A percentile compares a stretch with the other conserved stretches of the same genome.
phyloP scores from a whole-genome alignment of 768 basidiomycete species.

The Cystobasidium tubakii region DNA sequence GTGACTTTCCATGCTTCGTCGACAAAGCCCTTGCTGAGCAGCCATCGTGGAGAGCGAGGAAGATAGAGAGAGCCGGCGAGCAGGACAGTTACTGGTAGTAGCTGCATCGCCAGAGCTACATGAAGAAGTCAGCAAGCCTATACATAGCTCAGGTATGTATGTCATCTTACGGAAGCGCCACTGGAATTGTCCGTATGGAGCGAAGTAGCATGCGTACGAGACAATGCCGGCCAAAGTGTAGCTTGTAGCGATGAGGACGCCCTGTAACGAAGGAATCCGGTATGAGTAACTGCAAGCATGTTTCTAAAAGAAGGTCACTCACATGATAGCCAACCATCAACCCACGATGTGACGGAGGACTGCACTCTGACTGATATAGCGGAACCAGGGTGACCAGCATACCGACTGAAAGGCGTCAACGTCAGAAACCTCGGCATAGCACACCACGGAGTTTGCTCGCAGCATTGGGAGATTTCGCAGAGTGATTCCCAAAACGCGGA shows the following conservation, averaged over 20 bases:
- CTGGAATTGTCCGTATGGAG: slow-evolving; percentile 6
- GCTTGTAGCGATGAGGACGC: not conserved
- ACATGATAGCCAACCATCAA: slow-evolving; percentile 9
- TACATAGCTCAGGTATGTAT: too few relatives aligned
- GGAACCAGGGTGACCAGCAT: slow-evolving; percentile 4
- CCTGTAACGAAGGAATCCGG: too few relatives aligned
- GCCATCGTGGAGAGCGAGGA: slow-evolving; percentile 3
- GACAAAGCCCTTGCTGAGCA: slow-evolving; percentile 6
- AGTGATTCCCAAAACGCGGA: too few relatives aligned
- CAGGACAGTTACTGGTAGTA: not conserved
- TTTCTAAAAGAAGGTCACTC: too few relatives aligned
- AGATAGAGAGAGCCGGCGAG: slow-evolving; percentile 5
- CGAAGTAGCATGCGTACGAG: slow-evolving; percentile 3
- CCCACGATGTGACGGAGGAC: not conserved
- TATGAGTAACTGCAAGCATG: too few relatives aligned
- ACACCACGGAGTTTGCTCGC: too few relatives aligned
- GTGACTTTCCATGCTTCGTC: slow-evolving; percentile 7
- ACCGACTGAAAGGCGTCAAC: not conserved
- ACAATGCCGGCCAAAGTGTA: slow-evolving; percentile 13
- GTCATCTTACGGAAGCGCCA: not conserved
- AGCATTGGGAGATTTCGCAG: too few relatives aligned
- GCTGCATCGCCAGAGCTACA: not conserved
- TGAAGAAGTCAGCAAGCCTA: not conserved
- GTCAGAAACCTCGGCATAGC: too few relatives aligned
- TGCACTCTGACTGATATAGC: slow-evolving; percentile 8